A percentile compares a stretch with the other conserved stretches of the same genome.
These are phyloP conservation scores for Pinus taeda DNA, from an alignment of 75 land plant species.

Conservation along the genomic window DNA sequence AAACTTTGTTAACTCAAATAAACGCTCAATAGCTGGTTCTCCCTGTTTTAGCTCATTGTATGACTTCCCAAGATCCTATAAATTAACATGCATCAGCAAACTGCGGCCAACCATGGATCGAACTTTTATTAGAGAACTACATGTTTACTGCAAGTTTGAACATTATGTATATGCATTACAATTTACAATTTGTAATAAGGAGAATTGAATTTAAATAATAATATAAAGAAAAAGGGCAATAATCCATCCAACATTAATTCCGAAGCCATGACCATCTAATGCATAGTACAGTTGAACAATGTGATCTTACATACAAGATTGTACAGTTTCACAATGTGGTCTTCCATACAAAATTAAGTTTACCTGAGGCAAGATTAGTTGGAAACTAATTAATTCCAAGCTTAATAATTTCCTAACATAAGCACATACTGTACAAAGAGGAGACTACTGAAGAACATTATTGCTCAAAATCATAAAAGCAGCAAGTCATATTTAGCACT, in stretches of 20 bases:
- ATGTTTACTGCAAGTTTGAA: not conserved
- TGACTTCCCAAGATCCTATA: slow-evolving; percentile 87
- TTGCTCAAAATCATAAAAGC: too few species aligned
- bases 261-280: not conserved
- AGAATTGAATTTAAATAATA: not conserved
- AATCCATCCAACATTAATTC: not conserved
- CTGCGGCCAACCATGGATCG: slow-evolving; percentile 2
- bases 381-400: too few species aligned
- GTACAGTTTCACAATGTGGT: too few species aligned
- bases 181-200: too few species aligned
- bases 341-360: too few species aligned
- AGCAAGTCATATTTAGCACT: too few species aligned
- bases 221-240: not conserved
- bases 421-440: too few species aligned
- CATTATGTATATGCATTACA: not conserved
- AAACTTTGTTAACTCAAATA: slow-evolving; percentile 70
- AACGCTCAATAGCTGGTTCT: slow-evolving; percentile 93
- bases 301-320: too few species aligned
- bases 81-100: slow-evolving; percentile 3
- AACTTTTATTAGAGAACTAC: not conserved
- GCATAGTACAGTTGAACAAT: too few species aligned
- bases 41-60: slow-evolving; percentile 96
- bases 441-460: too few species aligned
- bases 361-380: too few species aligned
- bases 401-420: too few species aligned